Base-by-base conservation (phyloP, 139 green algal genomes). In the Volvox africanus region DNA sequence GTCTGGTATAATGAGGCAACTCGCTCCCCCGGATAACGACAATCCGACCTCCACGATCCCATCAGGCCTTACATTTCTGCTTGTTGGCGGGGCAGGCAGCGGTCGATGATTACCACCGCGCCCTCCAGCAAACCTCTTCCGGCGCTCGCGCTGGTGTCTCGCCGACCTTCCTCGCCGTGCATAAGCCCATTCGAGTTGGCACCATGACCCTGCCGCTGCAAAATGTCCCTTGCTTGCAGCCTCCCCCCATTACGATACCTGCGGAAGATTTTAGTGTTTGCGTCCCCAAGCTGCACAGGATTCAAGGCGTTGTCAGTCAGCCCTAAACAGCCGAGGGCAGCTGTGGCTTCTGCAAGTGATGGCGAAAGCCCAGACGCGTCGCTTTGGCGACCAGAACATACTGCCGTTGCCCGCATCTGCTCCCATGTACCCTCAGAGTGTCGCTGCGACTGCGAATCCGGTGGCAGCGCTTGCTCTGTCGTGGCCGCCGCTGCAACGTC, bases 31-130 rank as follows among this genome's bases (percentile, higher is more conserved):
- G 44, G 9, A 55, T 9, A 9, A 55, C 44, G 44, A 9, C 44
- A 55, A 55, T 55, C 44, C 44, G 44, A 55, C 9, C 44, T 55
- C 44, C 44, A 55, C 44, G 44, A 55, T 9, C 44, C 9, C 44
- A 55, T 55, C 9, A 14, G 44, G 9, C 33, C 81, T 87, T 22
- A 88, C 82, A 13, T 18, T 16, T 44, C 22, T 0, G 82, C 82
- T 30, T 67, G 62, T 30, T 79, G 28, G 22, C 37, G 28, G 21
- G 26, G 9, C 28, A 89, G 22, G 28, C 37, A 82, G 17, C 85
- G 85, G 69, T 89, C 85, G 17, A 89, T 82, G 69, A 89, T 89
- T 44, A 89, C 85, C 0, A 75, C 68, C 16, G 85, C 37, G 0
- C 85, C 85, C 0, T 32, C 85, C 37, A 89, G 68, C 85, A 82